Conservation (phyloP, 768 basidiomycete species). For the Rhizopogon sp. region DNA sequence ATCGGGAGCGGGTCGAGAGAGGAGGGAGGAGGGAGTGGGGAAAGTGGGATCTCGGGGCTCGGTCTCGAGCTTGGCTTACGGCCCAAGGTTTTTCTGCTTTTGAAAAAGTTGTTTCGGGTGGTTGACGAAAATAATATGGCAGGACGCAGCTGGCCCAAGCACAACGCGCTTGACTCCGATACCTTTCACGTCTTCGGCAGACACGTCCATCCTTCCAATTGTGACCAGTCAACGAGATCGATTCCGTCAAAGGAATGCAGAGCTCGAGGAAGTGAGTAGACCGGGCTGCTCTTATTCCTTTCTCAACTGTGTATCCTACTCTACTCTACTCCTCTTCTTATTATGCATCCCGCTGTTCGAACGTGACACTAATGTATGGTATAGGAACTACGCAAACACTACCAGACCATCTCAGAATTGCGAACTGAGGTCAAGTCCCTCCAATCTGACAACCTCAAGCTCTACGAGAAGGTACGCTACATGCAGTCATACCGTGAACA, state of each 20-base stretch:
- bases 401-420: slow-evolving; percentile 91
- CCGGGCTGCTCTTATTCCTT: neutral
- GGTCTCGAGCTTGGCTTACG: slow-evolving; percentile 47
- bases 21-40: slow-evolving; percentile 31
- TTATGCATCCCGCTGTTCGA: neutral
- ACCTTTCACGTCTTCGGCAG: slow-evolving; percentile 69
- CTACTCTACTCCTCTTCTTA: neutral
- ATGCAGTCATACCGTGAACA: slow-evolving; percentile 96
- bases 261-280: slow-evolving; percentile 80
- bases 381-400: slow-evolving; percentile 93
- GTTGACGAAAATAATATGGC: neutral
- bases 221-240: slow-evolving; percentile 96
- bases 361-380: neutral
- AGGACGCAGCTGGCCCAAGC: slow-evolving; percentile 16
- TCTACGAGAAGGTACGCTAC: slow-evolving; percentile 98
- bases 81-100: neutral
- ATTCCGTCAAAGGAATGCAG: slow-evolving; percentile 96
- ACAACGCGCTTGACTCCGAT: slow-evolving; percentile 54
- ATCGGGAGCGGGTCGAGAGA: slow-evolving; percentile 20
- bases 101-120: too few species aligned
- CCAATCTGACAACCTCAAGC: slow-evolving; percentile 92
- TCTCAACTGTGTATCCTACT: neutral
- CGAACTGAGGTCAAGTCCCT: slow-evolving; percentile 87
- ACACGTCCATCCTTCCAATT: slow-evolving; percentile 95
- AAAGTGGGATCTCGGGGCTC: slow-evolving; percentile 55